Percentiles rank a stretch among this genome's conserved stretches.
Evolutionary conservation across 176 grass and related monocot genomes (phyloP).

Genomic region (Oryza punctata): DNA sequence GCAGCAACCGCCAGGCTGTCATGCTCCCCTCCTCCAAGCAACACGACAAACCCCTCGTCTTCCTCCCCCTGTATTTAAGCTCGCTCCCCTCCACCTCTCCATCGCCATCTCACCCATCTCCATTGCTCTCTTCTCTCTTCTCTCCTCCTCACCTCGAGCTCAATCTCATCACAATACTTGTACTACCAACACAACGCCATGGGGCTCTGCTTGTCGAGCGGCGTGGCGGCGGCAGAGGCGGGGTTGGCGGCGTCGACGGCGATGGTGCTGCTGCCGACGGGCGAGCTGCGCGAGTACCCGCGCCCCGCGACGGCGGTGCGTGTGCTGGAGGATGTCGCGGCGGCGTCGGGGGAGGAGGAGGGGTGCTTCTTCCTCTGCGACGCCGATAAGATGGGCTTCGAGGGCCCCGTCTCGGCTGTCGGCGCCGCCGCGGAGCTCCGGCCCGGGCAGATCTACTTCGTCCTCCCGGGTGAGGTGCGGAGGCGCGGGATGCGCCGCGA

Average conservation of each 20-base stretch:
- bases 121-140: neutral
- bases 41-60: slow-evolving; percentile 7
- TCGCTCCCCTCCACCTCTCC: neutral
- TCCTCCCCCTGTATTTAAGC: neutral
- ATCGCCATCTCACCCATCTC: neutral
- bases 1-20: slow-evolving; percentile 41
- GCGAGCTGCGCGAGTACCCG: slow-evolving; percentile 57
- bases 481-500: slow-evolving; percentile 42
- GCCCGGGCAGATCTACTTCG: slow-evolving; percentile 70
- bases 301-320: slow-evolving; percentile 5
- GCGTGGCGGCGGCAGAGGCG: neutral
- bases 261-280: slow-evolving; percentile 58
- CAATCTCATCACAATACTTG: neutral
- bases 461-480: slow-evolving; percentile 43
- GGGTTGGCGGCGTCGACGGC: slow-evolving; percentile 5
- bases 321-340: slow-evolving; percentile 22
- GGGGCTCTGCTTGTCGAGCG: slow-evolving; percentile 58
- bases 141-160: too few species aligned
- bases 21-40: slow-evolving; percentile 9
- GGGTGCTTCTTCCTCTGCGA: slow-evolving; percentile 66
- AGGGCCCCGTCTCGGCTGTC: slow-evolving; percentile 35
- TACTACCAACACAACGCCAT: neutral
- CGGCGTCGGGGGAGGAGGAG: neutral
- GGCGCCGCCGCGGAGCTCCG: slow-evolving; percentile 31
- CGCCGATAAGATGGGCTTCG: slow-evolving; percentile 64